Percentiles rank a stretch among this genome's conserved stretches.
Evolutionary conservation across 2,329 filamentous ascomycete genomes (phyloP).

Genomic region (Emericellopsis atlantica): DNA sequence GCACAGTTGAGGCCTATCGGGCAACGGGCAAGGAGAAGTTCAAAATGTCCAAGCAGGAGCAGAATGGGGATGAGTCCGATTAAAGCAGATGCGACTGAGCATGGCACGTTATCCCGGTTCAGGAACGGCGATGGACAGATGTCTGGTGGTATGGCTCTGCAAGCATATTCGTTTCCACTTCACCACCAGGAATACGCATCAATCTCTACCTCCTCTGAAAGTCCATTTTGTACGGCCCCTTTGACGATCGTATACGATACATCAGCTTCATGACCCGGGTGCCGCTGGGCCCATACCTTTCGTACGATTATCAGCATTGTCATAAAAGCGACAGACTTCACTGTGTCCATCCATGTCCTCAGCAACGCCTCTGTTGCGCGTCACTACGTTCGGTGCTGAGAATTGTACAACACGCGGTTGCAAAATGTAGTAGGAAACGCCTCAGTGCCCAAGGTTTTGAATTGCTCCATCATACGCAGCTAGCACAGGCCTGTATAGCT

Average conservation of each 20-base stretch:
- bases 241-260: background rate
- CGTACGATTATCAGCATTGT: too few species aligned
- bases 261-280: too few species aligned
- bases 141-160: background rate
- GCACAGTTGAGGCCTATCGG: constrained; percentile 58
- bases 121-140: background rate
- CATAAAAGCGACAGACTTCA: too few species aligned
- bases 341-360: too few species aligned
- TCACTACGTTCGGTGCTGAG: too few species aligned
- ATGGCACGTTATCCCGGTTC: background rate
- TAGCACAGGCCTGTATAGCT: too few species aligned
- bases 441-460: too few species aligned
- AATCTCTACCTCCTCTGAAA: background rate
- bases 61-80: constrained; percentile 27
- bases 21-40: constrained; percentile 62
- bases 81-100: constrained; percentile 3
- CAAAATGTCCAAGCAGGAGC: constrained; percentile 50
- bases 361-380: too few species aligned
- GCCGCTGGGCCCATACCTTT: too few species aligned
- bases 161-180: background rate
- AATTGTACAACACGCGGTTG: too few species aligned
- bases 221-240: background rate
- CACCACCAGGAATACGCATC: background rate
- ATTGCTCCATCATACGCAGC: too few species aligned
- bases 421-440: too few species aligned